phyloP scores from a whole-genome alignment of 805 yeast species.

The Ogataea nonfermentans region DNA sequence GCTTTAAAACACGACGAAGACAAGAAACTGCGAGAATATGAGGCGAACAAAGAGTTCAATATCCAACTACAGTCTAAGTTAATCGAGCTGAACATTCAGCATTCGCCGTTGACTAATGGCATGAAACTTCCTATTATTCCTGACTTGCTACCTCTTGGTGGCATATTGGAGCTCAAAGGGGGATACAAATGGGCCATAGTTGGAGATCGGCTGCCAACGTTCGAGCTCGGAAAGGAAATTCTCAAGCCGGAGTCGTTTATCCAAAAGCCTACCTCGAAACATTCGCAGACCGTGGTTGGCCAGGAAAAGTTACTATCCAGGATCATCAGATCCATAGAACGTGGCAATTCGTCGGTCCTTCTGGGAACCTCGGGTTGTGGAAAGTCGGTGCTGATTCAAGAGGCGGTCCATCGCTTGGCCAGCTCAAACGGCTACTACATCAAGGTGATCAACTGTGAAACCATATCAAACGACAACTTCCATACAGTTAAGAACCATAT shows the following conservation, averaged over 20 bases:
- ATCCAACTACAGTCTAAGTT: constrained; percentile 16
- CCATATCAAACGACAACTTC: constrained; percentile 55
- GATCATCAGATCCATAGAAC: constrained; percentile 39
- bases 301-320: constrained; percentile 44
- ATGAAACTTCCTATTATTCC: constrained; percentile 52
- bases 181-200: constrained; percentile 30
- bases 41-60: constrained; percentile 22
- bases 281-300: constrained; percentile 49
- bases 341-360: constrained; percentile 53
- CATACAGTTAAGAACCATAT: constrained; percentile 43
- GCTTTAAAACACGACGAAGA: constrained; percentile 34
- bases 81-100: constrained; percentile 12
- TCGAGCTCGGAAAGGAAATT: constrained; percentile 53
- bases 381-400: constrained; percentile 55
- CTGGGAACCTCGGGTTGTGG: constrained; percentile 84
- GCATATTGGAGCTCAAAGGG: constrained; percentile 49
- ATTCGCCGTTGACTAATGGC: constrained; percentile 46
- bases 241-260: constrained; percentile 44
- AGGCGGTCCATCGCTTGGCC: constrained; percentile 39
- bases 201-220: constrained; percentile 16
- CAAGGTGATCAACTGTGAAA: constrained; percentile 51
- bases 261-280: constrained; percentile 7
- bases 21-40: constrained; percentile 22
- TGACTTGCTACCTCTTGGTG: constrained; percentile 55
- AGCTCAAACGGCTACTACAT: constrained; percentile 44